Base-by-base conservation (phyloP, 139 green algal genomes). In the Chlamydomonas sphaeroides region DNA sequence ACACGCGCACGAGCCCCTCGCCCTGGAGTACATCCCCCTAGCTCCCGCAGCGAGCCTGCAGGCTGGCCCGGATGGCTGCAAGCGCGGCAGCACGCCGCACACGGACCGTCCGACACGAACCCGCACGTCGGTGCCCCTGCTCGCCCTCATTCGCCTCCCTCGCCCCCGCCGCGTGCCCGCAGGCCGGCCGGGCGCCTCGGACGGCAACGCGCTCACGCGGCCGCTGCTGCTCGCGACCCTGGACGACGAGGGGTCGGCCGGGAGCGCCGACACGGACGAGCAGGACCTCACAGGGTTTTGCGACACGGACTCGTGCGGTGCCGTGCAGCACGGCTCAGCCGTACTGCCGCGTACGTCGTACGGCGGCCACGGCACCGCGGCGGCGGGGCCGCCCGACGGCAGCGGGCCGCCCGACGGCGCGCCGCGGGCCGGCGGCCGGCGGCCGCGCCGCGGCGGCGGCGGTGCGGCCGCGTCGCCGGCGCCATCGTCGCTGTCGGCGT, bases 231-330 rank as follows among this genome's bases (percentile, higher is more conserved):
- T 89, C 73, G 53, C 72, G 30, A 56, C 48, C 1, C 62, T 77
- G 23, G 72, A 89, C 49, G 79, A 89, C 2, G 85, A 66, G 56
- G 85, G 85, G 67, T 85, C 73, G 62, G 85, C 81, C 0, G 85
- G 85, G 28, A 89, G 85, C 69, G 25, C 62, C 39, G 86, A 89
- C 75, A 87, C 86, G 11, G 85, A 89, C 84, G 85, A 86, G 35
- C 72, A 87, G 36, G 78, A 89, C 62, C 33, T 82, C 36, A 53
- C 41, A 10, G 59, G 75, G 18, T 82, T 82, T 32, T 62, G 61
- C 33, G 65, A 72, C 62, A 21, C 32, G 0, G 75, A 82, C 41
- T 62, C 56, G 20, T 73, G 75, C 62, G 62, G 75, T 0, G 41
- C 42, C 14, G n/a, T n/a, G n/a, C n/a, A n/a, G n/a, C n/a, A n/a